Evolutionary conservation across 106 monocot species (phyloP).

Genomic region (Vanilla planifolia): DNA sequence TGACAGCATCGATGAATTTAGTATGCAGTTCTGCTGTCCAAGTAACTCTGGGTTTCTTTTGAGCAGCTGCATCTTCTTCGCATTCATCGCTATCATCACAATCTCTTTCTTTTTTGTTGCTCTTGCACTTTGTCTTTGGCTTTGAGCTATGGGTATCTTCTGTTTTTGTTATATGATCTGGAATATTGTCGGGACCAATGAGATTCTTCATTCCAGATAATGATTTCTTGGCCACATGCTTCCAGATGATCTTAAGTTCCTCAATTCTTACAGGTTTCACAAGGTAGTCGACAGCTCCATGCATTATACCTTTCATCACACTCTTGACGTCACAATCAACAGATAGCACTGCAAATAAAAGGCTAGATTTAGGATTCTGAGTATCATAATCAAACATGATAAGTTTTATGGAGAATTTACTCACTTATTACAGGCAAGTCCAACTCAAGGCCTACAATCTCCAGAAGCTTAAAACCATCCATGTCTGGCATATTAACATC

Average conservation of each 20-base stretch:
- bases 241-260: constrained; percentile 31
- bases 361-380: neutral
- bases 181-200: neutral
- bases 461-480: constrained; percentile 27
- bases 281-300: constrained; percentile 30
- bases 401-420: neutral
- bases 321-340: constrained; percentile 7
- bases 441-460: constrained; percentile 23
- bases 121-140: neutral
- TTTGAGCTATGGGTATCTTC: constrained; percentile 1
- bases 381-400: neutral
- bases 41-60: constrained; percentile 18
- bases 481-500: constrained; percentile 37
- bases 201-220: neutral
- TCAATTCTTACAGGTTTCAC: constrained; percentile 28
- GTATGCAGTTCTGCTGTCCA: constrained; percentile 19
- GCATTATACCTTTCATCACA: constrained; percentile 33
- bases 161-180: neutral
- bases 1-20: constrained; percentile 20
- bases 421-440: constrained; percentile 31
- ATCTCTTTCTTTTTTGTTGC: neutral
- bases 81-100: constrained; percentile 2
- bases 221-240: constrained; percentile 25
- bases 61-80: neutral
- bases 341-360: constrained; percentile 25